Base-by-base conservation (phyloP, 805 yeast species). In the Metschnikowia lunata region DNA sequence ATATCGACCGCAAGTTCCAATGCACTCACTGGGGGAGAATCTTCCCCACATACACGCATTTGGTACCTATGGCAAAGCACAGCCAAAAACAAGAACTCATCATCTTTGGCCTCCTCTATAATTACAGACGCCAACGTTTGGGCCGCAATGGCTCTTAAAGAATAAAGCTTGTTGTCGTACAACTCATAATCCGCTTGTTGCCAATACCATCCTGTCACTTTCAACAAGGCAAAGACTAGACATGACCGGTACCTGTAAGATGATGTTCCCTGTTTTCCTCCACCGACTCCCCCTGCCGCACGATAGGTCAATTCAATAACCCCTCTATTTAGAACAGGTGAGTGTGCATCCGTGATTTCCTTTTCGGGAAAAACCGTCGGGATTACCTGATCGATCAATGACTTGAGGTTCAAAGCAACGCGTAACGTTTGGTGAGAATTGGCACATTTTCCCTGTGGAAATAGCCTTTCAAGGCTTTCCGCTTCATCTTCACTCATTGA, bases 1-100 rank as follows among this genome's bases (percentile, higher is more conserved):
- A 82, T 78, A 58, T 88, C 96, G 26, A 86, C 88, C 0, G 96
- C 95, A 56, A 88, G 62, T 60, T 88, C 97, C 50, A 88, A 66
- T 0, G 89, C 95, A 63, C 79, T 83, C n/a, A 75, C 64, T 0
- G 95, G 91, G 5, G 61, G 71, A 1, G 80, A 63, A 51, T 83
- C 89, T 27, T 60, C 72, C 37, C 79, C 85, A 52, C 81, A 76
- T 38, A 85, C 70, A 50, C 76, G 78, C 51, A 87, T 80, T 26
- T 78, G 69, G 64, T 81, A 88, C 28, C 95, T 71, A 56, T 82
- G 89, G 58, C 91, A 83, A 15, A 88, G 70, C 82, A 88, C 76
- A 27, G 83, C 82, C 54, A 85, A 73, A 58, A 88, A 85, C 51
- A 87, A 65, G 58, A 79, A 80, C 43, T 75, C 74, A 48, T 79